phyloP scores from a whole-genome alignment of 1,139 yeast genomes.

The Suhomyces bribrorum region DNA sequence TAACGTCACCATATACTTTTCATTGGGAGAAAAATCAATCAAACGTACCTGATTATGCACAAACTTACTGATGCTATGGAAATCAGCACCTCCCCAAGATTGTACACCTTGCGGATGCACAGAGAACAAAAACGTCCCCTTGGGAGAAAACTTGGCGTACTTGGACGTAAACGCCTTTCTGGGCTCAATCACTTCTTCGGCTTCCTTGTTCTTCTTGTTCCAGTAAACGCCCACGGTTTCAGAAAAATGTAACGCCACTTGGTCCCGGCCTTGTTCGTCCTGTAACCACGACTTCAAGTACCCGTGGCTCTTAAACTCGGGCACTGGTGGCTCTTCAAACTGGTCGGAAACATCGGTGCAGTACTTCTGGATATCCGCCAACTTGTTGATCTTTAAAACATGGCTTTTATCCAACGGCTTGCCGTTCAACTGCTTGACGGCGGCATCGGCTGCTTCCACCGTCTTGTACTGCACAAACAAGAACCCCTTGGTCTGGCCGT shows the following conservation, averaged over 20 bases:
- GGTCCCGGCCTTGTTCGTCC: slow-evolving; percentile 90
- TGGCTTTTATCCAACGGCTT: slow-evolving; percentile 94
- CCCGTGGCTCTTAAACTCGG: slow-evolving; percentile 73
- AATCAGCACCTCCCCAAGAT: slow-evolving; percentile 91
- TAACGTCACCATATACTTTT: slow-evolving; percentile 85
- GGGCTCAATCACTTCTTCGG: slow-evolving; percentile 78
- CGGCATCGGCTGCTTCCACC: slow-evolving; percentile 69
- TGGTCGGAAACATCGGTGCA: slow-evolving; percentile 64
- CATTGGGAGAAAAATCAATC: slow-evolving; percentile 90
- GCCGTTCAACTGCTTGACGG: slow-evolving; percentile 78
- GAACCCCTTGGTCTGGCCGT: slow-evolving; percentile 83
- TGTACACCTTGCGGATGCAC: slow-evolving; percentile 95
- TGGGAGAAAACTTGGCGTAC: slow-evolving; percentile 88
- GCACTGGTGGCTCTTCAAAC: slow-evolving; percentile 69
- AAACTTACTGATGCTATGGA: slow-evolving; percentile 73
- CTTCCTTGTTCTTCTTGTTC: slow-evolving; percentile 76
- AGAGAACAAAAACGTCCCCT: slow-evolving; percentile 85
- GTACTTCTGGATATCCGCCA: slow-evolving; percentile 82
- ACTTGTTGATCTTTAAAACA: slow-evolving; percentile 78
- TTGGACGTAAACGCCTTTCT: slow-evolving; percentile 84
- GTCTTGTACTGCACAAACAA: slow-evolving; percentile 81
- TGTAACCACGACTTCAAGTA: slow-evolving; percentile 89
- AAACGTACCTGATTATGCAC: slow-evolving; percentile 89
- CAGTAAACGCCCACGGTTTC: slow-evolving; percentile 86
- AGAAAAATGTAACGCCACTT: slow-evolving; percentile 75